Evolutionary conservation across 192 early-diverging fungal genomes (phyloP).

Genomic region (Backusella westeae): DNA sequence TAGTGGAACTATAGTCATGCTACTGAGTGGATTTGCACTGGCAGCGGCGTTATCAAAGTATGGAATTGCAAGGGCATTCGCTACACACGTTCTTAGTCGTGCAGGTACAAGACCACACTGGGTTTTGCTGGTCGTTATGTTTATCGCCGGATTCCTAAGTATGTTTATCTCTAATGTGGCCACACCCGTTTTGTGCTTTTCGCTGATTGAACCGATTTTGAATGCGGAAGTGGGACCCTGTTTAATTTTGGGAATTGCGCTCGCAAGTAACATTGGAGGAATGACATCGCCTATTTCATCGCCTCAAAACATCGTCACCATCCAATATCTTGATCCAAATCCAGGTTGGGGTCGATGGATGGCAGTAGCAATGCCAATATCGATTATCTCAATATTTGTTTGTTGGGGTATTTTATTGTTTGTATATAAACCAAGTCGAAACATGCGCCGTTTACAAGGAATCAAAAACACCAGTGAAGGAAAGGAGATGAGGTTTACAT

Average conservation of each 20-base stretch:
- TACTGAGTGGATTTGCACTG: slow-evolving; percentile 70
- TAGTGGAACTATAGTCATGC: slow-evolving; percentile 67
- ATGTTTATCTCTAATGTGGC: slow-evolving; percentile 84
- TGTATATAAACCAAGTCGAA: slow-evolving; percentile 56
- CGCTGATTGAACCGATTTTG: slow-evolving; percentile 64
- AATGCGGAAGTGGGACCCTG: slow-evolving; percentile 55
- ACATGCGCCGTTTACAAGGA: slow-evolving; percentile 36
- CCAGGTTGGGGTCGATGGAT: slow-evolving; percentile 72
- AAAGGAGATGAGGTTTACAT: slow-evolving; percentile 16
- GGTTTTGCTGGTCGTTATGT: slow-evolving; percentile 73
- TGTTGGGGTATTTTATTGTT: slow-evolving; percentile 66
- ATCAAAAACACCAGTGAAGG: slow-evolving; percentile 40
- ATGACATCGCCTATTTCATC: slow-evolving; percentile 78
- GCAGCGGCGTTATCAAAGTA: slow-evolving; percentile 72
- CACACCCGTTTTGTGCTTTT: slow-evolving; percentile 74
- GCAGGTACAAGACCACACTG: slow-evolving; percentile 64
- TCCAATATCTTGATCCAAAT: slow-evolving; percentile 63
- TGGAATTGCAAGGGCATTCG: slow-evolving; percentile 66
- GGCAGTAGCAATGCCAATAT: slow-evolving; percentile 63
- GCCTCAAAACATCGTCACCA: slow-evolving; percentile 75
- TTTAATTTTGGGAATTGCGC: slow-evolving; percentile 72
- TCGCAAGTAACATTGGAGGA: slow-evolving; percentile 70
- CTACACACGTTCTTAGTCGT: slow-evolving; percentile 57
- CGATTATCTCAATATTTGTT: slow-evolving; percentile 56
- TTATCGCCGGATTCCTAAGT: slow-evolving; percentile 65